Evolutionary conservation across 2,329 filamentous ascomycete species (phyloP).

Genomic region (Penicillium sp.): DNA sequence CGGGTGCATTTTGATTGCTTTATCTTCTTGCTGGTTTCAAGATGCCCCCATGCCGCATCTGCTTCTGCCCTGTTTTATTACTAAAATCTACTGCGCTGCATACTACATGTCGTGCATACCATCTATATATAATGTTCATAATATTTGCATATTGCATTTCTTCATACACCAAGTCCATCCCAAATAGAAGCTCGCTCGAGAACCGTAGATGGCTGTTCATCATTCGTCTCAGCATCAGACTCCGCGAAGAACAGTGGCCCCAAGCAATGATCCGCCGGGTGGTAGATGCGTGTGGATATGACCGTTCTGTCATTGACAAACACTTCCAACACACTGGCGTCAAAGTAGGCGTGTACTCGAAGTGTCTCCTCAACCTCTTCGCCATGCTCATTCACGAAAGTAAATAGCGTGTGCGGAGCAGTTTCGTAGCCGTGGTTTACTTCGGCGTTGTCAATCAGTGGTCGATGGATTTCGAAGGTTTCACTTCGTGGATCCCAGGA

Average conservation of each 20-base stretch:
- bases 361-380: constrained; percentile 37
- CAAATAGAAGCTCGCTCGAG: constrained; percentile 25
- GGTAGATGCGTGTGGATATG: constrained; percentile 44
- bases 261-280: constrained; percentile 12
- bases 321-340: constrained; percentile 47
- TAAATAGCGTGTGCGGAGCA: constrained; percentile 52
- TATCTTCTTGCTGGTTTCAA: constrained; percentile 1
- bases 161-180: constrained; percentile 25
- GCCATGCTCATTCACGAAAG: constrained; percentile 15
- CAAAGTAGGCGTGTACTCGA: constrained; percentile 45
- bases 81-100: not conserved
- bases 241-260: constrained; percentile 28
- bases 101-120: not conserved
- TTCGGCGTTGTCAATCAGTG: constrained; percentile 25
- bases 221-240: not conserved
- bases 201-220: constrained; percentile 1
- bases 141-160: not conserved
- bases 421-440: constrained; percentile 39
- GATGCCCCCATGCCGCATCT: not conserved
- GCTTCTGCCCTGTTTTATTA: constrained; percentile 11
- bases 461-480: constrained; percentile 44
- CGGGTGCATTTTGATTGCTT: constrained; percentile 9
- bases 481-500: constrained; percentile 42
- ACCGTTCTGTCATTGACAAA: constrained; percentile 48
- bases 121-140: constrained; percentile 6